Base-by-base conservation (phyloP, 768 basidiomycete species). In the Gloeophyllum trabeum region DNA sequence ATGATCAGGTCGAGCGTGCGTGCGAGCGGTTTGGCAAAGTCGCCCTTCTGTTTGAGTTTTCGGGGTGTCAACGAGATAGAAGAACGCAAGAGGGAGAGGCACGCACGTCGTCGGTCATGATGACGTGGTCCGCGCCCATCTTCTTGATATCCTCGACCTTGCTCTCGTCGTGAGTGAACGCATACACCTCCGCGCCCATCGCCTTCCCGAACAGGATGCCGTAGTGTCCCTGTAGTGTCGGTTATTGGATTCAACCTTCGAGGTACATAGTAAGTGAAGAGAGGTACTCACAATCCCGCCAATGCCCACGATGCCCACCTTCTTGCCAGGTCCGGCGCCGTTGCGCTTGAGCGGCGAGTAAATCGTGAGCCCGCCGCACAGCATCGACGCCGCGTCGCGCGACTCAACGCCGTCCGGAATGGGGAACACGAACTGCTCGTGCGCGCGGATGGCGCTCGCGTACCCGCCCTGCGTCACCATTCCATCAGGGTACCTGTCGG, bases 341-440 rank as follows among this genome's bases (percentile, higher is more conserved):
- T 75, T 69, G 23, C 70, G 61, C 21, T 65, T 62, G 16, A 83
- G 60, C 10, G 81, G 79, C 0, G 75, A 77, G 60, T 64, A 79
- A 5, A 75, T 71, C 5, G 79, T 80, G n/a, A 79, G 54, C 22
- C 79, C 79, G 4, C 65, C 80, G 51, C 77, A 82, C 36, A 81
- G 56, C 70, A 83, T 70, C 5, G 78, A 76, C 2, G 77, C 77
- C 3, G 75, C 76, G 36, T 74, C 47, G 41, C 69, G 68, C 5
- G 72, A 63, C 23, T 68, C 58, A 20, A 83, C 55, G 10, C 52
- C 60, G 6, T 75, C 64, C 1, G 81, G 81, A 30, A 85, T 71
- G 6, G 65, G 65, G 53, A 79, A 70, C 24, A 75, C 74, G 49
- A 75, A 83, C 41, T 65, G 68, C 39, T 76, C 70, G 21, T 69